A percentile compares a stretch with the other conserved stretches of the same genome.
These are phyloP conservation scores for Calonectria pseudoreteaudii DNA, from an alignment of 2,329 filamentous ascomycete species.

Conservation along the genomic window DNA sequence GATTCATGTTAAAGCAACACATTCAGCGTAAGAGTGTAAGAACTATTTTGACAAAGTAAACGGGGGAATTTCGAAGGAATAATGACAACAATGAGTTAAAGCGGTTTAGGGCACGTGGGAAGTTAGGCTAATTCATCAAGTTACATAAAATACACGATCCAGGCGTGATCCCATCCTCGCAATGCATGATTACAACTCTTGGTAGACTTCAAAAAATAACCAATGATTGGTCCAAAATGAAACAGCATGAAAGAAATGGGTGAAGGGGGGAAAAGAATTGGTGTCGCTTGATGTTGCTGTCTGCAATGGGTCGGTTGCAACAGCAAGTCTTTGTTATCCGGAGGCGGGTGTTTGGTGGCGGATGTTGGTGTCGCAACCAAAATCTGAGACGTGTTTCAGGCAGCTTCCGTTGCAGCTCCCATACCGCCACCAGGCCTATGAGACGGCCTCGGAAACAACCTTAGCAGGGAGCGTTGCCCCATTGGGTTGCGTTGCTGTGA, in stretches of 20 bases:
- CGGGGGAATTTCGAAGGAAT: not conserved
- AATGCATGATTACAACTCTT: not conserved
- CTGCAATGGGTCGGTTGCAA: not conserved
- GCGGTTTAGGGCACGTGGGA: not conserved
- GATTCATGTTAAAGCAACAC: not conserved
- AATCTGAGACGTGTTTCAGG: conserved; percentile 28
- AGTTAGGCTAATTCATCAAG: not conserved
- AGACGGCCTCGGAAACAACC: conserved; percentile 14
- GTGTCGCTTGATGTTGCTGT: not conserved
- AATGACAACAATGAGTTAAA: not conserved
- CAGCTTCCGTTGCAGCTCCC: conserved; percentile 1
- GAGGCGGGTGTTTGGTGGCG: not conserved
- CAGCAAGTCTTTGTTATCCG: not conserved
- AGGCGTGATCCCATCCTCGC: not conserved
- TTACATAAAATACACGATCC: not conserved
- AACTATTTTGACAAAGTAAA: not conserved
- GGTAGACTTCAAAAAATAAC: not conserved
- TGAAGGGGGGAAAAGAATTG: not conserved
- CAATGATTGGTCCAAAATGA: not conserved
- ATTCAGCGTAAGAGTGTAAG: not conserved
- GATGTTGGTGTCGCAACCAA: conserved; percentile 7
- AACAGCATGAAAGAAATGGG: not conserved
- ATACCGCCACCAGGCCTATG: conserved; percentile 3
- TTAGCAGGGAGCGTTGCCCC: conserved; percentile 1
- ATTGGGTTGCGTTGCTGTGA: not conserved